phyloP scores from a whole-genome alignment of 345 rosid genomes.

The Barbarea vulgaris region DNA sequence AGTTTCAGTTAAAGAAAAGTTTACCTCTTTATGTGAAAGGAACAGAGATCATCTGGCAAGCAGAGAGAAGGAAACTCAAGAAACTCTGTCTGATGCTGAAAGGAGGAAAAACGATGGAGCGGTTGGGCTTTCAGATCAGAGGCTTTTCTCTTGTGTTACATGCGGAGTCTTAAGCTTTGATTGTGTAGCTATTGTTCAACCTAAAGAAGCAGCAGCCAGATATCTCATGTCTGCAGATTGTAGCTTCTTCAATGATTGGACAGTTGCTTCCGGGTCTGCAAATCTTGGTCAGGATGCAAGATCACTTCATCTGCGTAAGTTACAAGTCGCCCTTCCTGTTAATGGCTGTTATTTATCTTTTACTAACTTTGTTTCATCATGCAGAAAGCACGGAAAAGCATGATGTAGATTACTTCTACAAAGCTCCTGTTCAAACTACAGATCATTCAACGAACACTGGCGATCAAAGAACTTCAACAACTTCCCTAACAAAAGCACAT shows the following conservation, averaged over 20 bases:
- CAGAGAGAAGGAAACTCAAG: slow-evolving; percentile 39
- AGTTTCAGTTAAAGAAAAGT: slow-evolving; percentile 58
- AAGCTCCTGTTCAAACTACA: slow-evolving; percentile 52
- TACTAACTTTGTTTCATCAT: slow-evolving; percentile 27
- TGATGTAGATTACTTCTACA: slow-evolving; percentile 42
- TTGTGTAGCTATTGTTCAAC: slow-evolving; percentile 87
- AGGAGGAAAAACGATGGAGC: slow-evolving; percentile 40
- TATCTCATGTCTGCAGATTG: slow-evolving; percentile 93
- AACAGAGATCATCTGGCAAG: slow-evolving; percentile 44
- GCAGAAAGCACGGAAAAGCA: slow-evolving; percentile 54
- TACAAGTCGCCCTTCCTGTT: slow-evolving; percentile 15
- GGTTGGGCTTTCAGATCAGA: slow-evolving; percentile 76
- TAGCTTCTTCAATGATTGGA: slow-evolving; percentile 89
- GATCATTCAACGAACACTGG: slow-evolving; percentile 37
- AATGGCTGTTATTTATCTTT: neutral
- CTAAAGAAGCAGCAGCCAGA: slow-evolving; percentile 77
- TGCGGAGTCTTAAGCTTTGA: slow-evolving; percentile 90
- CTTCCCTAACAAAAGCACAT: slow-evolving; percentile 38
- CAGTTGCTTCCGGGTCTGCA: slow-evolving; percentile 57
- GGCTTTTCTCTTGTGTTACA: slow-evolving; percentile 86
- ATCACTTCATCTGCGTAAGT: slow-evolving; percentile 54
- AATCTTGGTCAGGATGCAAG: slow-evolving; percentile 38
- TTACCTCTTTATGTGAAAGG: slow-evolving; percentile 62
- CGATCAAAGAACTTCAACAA: slow-evolving; percentile 43
- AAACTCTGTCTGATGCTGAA: slow-evolving; percentile 34